Percentiles rank a stretch among this genome's conserved stretches.
Evolutionary conservation across 306 rosid genomes (phyloP).

Genomic region (Biancaea sappan): DNA sequence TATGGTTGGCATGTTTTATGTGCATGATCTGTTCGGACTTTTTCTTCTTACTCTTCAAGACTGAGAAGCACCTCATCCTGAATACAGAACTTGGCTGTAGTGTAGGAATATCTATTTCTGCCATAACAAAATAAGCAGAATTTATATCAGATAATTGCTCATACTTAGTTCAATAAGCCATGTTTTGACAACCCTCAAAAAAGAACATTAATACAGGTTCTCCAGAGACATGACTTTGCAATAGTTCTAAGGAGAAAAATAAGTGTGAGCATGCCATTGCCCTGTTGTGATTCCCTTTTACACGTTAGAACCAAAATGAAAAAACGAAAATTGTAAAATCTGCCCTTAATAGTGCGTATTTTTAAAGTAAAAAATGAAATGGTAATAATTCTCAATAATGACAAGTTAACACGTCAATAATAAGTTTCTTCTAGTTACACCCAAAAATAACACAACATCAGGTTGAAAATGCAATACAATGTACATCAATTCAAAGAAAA

Average conservation of each 20-base stretch:
- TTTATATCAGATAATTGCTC: conserved; percentile 28
- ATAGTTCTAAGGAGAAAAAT: neutral
- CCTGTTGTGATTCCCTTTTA: neutral
- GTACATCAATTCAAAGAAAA: neutral
- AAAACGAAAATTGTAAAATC: conserved; percentile 13
- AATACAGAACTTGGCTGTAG: conserved; percentile 30
- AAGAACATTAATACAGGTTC: neutral
- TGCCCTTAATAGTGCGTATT: neutral
- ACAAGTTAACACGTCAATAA: neutral
- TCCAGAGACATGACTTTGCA: neutral
- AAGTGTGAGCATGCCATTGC: neutral
- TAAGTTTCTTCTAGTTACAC: neutral
- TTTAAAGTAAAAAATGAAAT: neutral
- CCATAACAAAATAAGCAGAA: conserved; percentile 30
- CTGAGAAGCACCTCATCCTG: conserved; percentile 93
- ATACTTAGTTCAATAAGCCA: conserved; percentile 17
- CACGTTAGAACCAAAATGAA: neutral
- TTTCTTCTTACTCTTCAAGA: conserved; percentile 87
- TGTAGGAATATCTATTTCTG: conserved; percentile 46
- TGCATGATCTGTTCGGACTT: conserved; percentile 53
- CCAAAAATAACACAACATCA: neutral
- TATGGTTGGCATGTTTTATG: conserved; percentile 51
- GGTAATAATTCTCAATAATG: neutral
- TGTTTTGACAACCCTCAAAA: conserved; percentile 4
- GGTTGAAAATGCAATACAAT: neutral